Evolutionary conservation across 495 filamentous ascomycete genomes (phyloP).

Genomic region (Immersiella caudata): DNA sequence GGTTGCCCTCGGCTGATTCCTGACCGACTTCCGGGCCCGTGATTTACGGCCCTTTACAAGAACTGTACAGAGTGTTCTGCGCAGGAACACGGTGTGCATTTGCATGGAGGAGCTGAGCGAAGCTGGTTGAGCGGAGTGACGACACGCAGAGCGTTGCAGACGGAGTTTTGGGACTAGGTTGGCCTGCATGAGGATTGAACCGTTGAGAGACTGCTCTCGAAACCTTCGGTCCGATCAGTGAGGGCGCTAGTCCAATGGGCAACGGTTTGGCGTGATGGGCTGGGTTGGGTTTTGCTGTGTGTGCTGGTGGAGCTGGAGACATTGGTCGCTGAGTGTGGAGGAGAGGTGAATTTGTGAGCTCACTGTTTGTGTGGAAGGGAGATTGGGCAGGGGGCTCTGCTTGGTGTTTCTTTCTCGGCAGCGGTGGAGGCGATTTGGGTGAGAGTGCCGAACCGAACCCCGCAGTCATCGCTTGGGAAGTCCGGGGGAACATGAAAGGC

Average conservation of each 20-base stretch:
- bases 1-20: background rate
- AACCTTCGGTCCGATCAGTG: conserved; percentile 13
- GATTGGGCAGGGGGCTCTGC: background rate
- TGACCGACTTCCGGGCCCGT: background rate
- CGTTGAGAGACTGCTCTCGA: background rate
- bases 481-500: background rate
- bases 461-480: background rate
- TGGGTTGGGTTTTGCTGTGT: background rate
- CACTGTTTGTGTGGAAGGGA: background rate
- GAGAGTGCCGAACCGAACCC: conserved; percentile 1
- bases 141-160: conserved; percentile 1
- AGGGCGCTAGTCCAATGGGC: background rate
- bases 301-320: background rate
- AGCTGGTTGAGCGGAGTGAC: background rate
- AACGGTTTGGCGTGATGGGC: background rate
- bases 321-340: background rate
- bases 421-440: conserved; percentile 5
- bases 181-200: conserved; percentile 4
- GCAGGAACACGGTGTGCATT: background rate
- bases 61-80: background rate
- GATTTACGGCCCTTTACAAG: background rate
- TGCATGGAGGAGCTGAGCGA: background rate
- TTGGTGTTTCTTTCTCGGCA: background rate
- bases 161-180: background rate
- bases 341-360: background rate